phyloP scores from a whole-genome alignment of 495 filamentous ascomycete genomes.

The Aspergillus panamensis region DNA sequence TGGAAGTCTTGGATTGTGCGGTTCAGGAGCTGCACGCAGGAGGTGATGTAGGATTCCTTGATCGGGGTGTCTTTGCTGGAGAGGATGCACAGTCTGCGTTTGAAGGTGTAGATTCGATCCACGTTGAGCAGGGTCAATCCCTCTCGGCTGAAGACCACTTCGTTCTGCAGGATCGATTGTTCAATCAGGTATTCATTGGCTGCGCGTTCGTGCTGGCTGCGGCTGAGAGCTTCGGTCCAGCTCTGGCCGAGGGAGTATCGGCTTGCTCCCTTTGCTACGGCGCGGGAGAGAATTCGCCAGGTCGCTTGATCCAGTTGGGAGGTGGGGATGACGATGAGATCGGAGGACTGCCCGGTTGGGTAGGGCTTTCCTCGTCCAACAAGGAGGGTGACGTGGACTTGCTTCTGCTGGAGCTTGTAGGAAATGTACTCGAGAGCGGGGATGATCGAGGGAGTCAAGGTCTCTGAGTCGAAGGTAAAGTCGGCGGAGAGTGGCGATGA shows the following conservation, averaged over 20 bases:
- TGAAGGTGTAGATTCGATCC: constrained; percentile 72
- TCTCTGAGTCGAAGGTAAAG: constrained; percentile 44
- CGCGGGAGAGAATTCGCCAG: constrained; percentile 38
- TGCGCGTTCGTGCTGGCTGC: constrained; percentile 37
- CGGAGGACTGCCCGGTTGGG: constrained; percentile 39
- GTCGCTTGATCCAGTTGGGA: constrained; percentile 36
- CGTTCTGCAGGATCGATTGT: constrained; percentile 64
- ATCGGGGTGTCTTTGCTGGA: constrained; percentile 32
- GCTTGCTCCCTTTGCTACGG: constrained; percentile 38
- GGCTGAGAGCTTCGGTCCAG: constrained; percentile 41
- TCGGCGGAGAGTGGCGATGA: constrained; percentile 43
- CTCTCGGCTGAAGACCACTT: constrained; percentile 66
- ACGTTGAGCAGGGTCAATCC: constrained; percentile 64
- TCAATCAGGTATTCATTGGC: constrained; percentile 54
- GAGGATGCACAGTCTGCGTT: constrained; percentile 58
- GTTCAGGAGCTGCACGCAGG: constrained; percentile 55
- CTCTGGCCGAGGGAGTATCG: constrained; percentile 45
- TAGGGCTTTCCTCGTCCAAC: constrained; percentile 47
- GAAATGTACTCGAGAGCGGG: constrained; percentile 51
- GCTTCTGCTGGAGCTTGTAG: constrained; percentile 42
- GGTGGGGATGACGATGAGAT: constrained; percentile 46
- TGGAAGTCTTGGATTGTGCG: constrained; percentile 59
- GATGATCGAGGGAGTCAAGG: constrained; percentile 38
- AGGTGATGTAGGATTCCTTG: constrained; percentile 42
- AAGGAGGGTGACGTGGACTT: constrained; percentile 47